These are phyloP conservation scores for Avena insularis DNA, from an alignment of 176 grass and related monocot species.

Conservation along the genomic window DNA sequence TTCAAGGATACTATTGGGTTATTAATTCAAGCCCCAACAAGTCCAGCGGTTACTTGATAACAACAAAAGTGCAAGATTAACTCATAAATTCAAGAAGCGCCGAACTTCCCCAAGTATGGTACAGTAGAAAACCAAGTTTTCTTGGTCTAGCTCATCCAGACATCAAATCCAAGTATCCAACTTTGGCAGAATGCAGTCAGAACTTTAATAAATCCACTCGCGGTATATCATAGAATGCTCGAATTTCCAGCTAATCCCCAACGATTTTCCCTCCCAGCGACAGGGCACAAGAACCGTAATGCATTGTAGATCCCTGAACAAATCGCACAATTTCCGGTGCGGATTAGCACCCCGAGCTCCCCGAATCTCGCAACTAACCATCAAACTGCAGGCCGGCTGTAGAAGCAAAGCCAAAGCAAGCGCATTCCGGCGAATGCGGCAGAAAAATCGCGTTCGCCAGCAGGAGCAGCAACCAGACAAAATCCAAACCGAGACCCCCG, in stretches of 20 bases:
- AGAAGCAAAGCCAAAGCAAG: background rate
- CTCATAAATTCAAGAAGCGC: conserved; percentile 19
- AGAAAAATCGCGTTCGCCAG: background rate
- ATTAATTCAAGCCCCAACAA: background rate
- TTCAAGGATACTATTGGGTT: background rate
- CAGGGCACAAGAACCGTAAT: background rate
- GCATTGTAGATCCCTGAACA: background rate
- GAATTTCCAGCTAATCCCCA: background rate
- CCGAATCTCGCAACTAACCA: conserved; percentile 4
- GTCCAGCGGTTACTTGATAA: background rate
- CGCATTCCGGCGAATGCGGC: background rate
- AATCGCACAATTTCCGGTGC: background rate
- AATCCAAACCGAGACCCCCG: background rate
- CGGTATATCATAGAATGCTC: background rate
- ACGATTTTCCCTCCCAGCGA: background rate
- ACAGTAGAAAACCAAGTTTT: background rate
- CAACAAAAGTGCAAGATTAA: conserved; percentile 9
- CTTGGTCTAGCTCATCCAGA: background rate
- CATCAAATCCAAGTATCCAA: background rate
- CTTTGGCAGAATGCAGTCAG: background rate
- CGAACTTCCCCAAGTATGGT: background rate
- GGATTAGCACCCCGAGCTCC: conserved; percentile 3
- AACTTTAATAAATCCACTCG: background rate
- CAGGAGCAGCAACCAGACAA: background rate
- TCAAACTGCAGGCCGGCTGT: background rate